phyloP scores from a whole-genome alignment of 108 stramenopile species.

The Pinguiococcus pyrenoidosus region DNA sequence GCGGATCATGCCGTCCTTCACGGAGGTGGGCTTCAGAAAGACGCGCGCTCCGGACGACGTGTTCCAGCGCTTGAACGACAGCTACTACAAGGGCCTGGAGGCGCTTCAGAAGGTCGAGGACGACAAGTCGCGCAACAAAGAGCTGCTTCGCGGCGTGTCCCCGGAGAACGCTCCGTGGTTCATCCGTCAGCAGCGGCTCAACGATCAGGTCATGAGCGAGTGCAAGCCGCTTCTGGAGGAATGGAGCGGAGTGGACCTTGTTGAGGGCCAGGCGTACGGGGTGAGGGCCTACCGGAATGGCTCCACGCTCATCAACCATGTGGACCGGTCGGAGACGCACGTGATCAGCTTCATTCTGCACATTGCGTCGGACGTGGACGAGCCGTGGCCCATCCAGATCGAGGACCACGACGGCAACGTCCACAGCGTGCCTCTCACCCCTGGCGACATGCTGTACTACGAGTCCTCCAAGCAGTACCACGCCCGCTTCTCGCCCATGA shows the following conservation, averaged over 20 bases:
- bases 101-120: too few species aligned
- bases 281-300: constrained; percentile 7
- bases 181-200: not conserved
- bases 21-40: constrained; percentile 9
- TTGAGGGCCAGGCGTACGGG: constrained; percentile 2
- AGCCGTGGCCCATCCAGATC: constrained; percentile 13
- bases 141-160: not conserved
- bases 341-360: constrained; percentile 10
- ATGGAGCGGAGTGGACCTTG: constrained; percentile 4
- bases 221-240: not conserved
- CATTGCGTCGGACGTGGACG: constrained; percentile 11
- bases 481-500: constrained; percentile 2
- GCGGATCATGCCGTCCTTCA: not conserved
- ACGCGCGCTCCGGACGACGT: too few species aligned
- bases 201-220: not conserved
- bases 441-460: constrained; percentile 1
- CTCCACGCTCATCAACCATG: constrained; percentile 4
- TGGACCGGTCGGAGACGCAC: constrained; percentile 2
- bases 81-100: too few species aligned
- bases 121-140: too few species aligned
- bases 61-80: not conserved
- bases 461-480: constrained; percentile 6
- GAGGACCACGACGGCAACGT: constrained; percentile 14
- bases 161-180: not conserved
- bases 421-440: not conserved